Evolutionary conservation across 371 early-diverging fungal genomes (phyloP).

Genomic region (Blastocladiella emersonii): DNA sequence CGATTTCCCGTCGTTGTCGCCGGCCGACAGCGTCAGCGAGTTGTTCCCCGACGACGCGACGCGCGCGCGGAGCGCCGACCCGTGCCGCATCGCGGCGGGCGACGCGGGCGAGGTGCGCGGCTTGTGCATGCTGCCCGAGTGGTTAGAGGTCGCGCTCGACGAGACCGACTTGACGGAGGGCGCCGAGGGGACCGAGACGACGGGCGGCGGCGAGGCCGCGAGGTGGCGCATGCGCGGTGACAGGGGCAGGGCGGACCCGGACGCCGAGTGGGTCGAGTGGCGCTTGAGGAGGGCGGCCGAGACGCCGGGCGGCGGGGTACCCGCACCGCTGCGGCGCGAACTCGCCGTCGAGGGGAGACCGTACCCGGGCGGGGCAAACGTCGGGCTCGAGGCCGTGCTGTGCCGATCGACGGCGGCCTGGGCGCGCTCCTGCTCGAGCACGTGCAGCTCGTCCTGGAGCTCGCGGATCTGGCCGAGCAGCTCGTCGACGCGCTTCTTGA

Average conservation of each 20-base stretch:
- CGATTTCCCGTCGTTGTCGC: background rate
- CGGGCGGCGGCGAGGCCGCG: background rate
- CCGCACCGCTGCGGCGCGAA: background rate
- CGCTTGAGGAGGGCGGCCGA: background rate
- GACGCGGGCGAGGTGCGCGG: background rate
- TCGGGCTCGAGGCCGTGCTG: background rate
- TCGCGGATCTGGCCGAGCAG: constrained; percentile 14
- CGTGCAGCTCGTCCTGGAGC: constrained; percentile 17
- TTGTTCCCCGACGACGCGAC: background rate
- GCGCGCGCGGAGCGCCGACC: background rate
- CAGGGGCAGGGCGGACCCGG: background rate
- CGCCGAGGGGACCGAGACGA: background rate
- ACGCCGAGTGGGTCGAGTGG: background rate
- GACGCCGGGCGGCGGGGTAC: background rate
- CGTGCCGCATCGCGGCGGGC: background rate
- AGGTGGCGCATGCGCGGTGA: constrained; percentile 1
- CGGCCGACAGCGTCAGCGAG: background rate
- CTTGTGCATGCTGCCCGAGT: background rate
- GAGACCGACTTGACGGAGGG: background rate
- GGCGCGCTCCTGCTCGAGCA: constrained; percentile 18
- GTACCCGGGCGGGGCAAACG: background rate
- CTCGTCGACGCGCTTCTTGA: constrained; percentile 16
- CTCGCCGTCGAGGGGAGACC: background rate
- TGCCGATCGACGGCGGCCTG: background rate
- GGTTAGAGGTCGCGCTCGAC: background rate